These are phyloP conservation scores for Irpex sp. DNA, from an alignment of 1,284 basidiomycete genomes.

Conservation along the genomic window DNA sequence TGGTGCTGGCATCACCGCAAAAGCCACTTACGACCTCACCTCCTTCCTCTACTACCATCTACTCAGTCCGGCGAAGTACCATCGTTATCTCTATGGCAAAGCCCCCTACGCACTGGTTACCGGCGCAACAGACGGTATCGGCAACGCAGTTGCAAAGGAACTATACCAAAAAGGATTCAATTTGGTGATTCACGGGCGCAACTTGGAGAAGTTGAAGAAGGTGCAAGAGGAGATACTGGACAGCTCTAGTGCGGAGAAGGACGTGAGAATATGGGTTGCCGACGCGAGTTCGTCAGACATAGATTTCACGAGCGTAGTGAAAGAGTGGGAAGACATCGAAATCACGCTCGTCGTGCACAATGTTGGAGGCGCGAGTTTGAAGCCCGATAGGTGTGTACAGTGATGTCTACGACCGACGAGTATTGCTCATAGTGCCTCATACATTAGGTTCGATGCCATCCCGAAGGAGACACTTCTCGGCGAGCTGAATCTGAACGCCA, in stretches of 20 bases:
- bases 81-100: constrained; percentile 22
- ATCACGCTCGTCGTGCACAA: constrained; percentile 29
- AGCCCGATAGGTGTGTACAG: not conserved
- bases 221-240: constrained; percentile 21
- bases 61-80: constrained; percentile 18
- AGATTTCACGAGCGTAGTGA: constrained; percentile 22
- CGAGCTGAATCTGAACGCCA: constrained; percentile 5
- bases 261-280: constrained; percentile 26
- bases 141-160: constrained; percentile 24
- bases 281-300: constrained; percentile 20
- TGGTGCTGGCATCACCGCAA: constrained; percentile 2
- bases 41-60: not conserved
- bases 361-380: constrained; percentile 20
- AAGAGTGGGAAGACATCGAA: constrained; percentile 22
- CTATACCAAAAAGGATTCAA: constrained; percentile 29
- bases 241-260: constrained; percentile 5
- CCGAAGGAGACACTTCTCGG: constrained; percentile 3
- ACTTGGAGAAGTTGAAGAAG: constrained; percentile 24
- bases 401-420: not conserved
- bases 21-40: not conserved
- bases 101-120: constrained; percentile 27
- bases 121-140: constrained; percentile 30
- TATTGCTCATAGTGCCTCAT: not conserved
- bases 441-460: constrained; percentile 3
- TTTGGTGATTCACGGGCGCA: constrained; percentile 29